Percentiles rank a stretch among this genome's conserved stretches.
Evolutionary conservation across 2,329 filamentous ascomycete species (phyloP).

Genomic region (Aureobasidium musti): DNA sequence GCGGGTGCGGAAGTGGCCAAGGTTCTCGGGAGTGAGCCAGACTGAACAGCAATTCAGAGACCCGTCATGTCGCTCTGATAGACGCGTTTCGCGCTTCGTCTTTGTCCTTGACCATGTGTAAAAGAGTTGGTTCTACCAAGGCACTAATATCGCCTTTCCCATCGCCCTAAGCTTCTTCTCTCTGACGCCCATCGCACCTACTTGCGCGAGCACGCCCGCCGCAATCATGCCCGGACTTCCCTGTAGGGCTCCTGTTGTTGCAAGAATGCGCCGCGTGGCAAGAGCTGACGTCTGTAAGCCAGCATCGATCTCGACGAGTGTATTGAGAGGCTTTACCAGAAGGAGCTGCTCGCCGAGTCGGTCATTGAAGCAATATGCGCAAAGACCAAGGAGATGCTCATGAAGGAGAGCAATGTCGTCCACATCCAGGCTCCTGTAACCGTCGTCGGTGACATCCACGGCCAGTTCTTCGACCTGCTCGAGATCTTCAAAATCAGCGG

Average conservation of each 20-base stretch:
- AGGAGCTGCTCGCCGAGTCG: slow-evolving; percentile 93
- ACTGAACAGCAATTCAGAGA: neutral
- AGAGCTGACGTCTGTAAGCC: slow-evolving; percentile 54
- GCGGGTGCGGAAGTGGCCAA: slow-evolving; percentile 1
- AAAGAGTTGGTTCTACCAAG: slow-evolving; percentile 3
- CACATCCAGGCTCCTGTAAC: slow-evolving; percentile 95
- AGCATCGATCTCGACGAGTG: slow-evolving; percentile 99
- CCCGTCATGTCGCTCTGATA: slow-evolving; percentile 17
- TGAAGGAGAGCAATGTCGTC: slow-evolving; percentile 99
- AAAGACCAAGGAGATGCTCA: slow-evolving; percentile 97
- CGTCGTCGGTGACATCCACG: slow-evolving; percentile 97
- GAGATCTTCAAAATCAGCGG: slow-evolving; percentile 99
- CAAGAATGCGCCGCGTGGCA: neutral
- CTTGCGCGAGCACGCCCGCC: neutral
- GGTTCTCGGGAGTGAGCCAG: slow-evolving; percentile 10
- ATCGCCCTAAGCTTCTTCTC: slow-evolving; percentile 24
- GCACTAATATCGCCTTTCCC: slow-evolving; percentile 9
- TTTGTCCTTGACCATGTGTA: slow-evolving; percentile 16
- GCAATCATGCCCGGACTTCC: slow-evolving; percentile 53
- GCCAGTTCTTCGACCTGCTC: slow-evolving; percentile 98
- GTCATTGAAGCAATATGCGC: slow-evolving; percentile 99
- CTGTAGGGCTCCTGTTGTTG: slow-evolving; percentile 42
- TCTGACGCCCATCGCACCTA: slow-evolving; percentile 10
- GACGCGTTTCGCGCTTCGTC: neutral
- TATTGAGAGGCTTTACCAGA: slow-evolving; percentile 94